phyloP scores from a whole-genome alignment of 2,329 filamentous ascomycete genomes.

The Rutstroemia sp. region DNA sequence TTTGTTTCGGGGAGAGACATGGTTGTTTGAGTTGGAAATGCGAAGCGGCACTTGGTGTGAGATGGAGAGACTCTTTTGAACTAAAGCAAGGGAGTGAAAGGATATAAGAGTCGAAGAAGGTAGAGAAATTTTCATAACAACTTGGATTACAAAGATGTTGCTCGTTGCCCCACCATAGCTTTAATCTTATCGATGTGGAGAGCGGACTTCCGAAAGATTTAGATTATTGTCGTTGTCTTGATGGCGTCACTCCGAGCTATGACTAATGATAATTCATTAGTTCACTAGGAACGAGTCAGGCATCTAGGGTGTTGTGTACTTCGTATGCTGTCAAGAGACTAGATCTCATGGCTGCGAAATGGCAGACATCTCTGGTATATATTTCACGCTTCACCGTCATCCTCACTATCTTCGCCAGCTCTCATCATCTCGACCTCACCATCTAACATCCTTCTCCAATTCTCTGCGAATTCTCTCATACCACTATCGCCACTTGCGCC shows the following conservation, averaged over 20 bases:
- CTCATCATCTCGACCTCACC: conserved; percentile 33
- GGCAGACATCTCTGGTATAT: too few relatives aligned
- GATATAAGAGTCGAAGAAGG: neutral
- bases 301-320: neutral
- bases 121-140: neutral
- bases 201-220: conserved; percentile 3
- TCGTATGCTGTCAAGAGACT: neutral
- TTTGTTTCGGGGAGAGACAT: conserved; percentile 19
- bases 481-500: conserved; percentile 62
- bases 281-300: neutral
- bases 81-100: neutral
- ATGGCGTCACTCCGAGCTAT: neutral
- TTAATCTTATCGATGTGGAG: neutral
- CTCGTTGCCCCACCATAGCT: conserved; percentile 1
- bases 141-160: neutral
- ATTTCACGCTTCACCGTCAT: conserved; percentile 13
- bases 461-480: conserved; percentile 70
- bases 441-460: conserved; percentile 58
- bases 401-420: conserved; percentile 33
- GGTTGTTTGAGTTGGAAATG: neutral
- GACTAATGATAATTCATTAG: neutral
- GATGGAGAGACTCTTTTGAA: too few relatives aligned
- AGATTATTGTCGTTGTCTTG: neutral
- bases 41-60: too few relatives aligned
- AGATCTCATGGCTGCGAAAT: neutral